Base-by-base conservation (phyloP, 495 filamentous ascomycete species). In the Penicillium psychrofluorescens region DNA sequence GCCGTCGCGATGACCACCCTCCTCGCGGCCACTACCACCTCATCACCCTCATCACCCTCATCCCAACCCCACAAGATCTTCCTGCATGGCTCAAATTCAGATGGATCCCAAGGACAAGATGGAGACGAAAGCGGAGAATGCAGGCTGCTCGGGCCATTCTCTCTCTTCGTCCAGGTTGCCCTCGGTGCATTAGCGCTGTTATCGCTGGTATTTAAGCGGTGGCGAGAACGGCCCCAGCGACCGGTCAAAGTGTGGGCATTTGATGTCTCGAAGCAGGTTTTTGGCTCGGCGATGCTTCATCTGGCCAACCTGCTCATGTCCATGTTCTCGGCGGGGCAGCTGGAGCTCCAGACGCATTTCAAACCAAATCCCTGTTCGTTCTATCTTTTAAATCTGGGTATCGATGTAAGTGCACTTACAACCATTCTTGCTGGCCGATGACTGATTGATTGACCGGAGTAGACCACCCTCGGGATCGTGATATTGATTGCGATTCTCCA, bases 241-340 rank as follows among this genome's bases (percentile, higher is more conserved):
- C 94, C 94, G 12, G 45, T 97, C 43, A 88, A 88, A 65, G 86
- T 98, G 49, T 98, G 90, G 90, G 88, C 83, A 53, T 97, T 97
- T 59, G 92, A 98, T 65, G 92, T 82, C 29, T 91, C 85, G 11
- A 98, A 98, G 69, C 92, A 98, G 70, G 89, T 98, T n/a, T 84
- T 95, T 48, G 92, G 92, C 8, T 90, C 87, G 35, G 79, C 86
- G 35, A 76, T 98, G 70, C 79, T 95, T 16, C 92, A 98, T 63
- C 73, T 88, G 27, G 83, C 88, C 14, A 98, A 98, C 59, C 76
- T 98, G 8, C 73, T 95, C 55, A 90, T 98, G 83, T 94, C 88
- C 36, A 86, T 98, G 88, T 74, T 97, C 41, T 90, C 86, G 5
- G 87, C 86, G 38, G 90, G 90, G 13, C 78, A 84, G 56, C 89